A percentile compares a stretch with the other conserved stretches of the same genome.
Evolutionary conservation across 345 rosid species (phyloP).

Genomic region (Salix arbutifolia): DNA sequence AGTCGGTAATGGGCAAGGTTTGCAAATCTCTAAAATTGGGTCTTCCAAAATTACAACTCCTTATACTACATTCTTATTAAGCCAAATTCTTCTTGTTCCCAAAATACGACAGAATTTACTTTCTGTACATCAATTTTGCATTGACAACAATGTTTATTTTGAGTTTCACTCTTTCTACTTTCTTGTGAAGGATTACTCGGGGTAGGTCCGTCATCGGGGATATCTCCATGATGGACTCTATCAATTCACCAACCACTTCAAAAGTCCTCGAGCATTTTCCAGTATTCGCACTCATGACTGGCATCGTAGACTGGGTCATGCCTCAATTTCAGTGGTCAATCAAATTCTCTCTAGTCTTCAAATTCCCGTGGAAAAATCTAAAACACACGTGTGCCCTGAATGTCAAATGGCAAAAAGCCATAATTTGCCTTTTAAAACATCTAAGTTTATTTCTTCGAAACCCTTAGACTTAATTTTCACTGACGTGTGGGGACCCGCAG

Average conservation of each 20-base stretch:
- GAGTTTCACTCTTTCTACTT: no score
- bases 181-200: background rate
- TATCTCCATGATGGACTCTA: no score
- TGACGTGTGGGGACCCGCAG: no score
- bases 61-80: background rate
- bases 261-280: background rate
- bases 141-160: no score
- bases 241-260: background rate
- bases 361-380: background rate
- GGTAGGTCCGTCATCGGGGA: background rate
- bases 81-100: accelerated
- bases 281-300: background rate
- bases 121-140: no score
- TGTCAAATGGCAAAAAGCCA: background rate
- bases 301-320: background rate
- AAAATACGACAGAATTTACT: no score
- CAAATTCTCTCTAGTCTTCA: background rate
- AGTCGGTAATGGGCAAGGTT: no score
- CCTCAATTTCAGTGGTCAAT: no score
- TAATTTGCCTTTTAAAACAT: no score
- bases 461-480: background rate
- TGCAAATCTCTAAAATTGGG: background rate
- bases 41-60: background rate
- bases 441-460: no score
- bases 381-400: background rate